A percentile compares a stretch with the other conserved stretches of the same genome.
Evolutionary conservation across 805 yeast genomes (phyloP).

Genomic region (Sungouiozyma ichnusensis): DNA sequence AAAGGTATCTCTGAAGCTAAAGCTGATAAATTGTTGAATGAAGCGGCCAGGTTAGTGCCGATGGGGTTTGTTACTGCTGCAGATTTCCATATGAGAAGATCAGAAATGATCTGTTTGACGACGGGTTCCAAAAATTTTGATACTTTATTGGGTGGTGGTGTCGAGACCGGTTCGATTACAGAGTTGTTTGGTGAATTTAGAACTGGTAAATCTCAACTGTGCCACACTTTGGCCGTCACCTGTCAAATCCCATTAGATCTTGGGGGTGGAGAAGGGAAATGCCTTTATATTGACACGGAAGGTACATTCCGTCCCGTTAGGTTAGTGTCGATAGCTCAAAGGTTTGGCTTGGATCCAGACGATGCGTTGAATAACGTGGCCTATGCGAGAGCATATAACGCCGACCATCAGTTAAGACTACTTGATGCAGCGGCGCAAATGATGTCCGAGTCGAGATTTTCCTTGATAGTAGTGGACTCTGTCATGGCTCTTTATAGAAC

Average conservation of each 20-base stretch:
- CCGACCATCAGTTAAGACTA: conserved; percentile 87
- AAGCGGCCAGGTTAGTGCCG: conserved; percentile 80
- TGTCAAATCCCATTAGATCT: conserved; percentile 92
- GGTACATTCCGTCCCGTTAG: conserved; percentile 94
- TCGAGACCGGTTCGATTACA: conserved; percentile 94
- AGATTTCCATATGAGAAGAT: conserved; percentile 80
- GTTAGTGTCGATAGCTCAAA: conserved; percentile 75
- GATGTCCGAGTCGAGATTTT: conserved; percentile 92
- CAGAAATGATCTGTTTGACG: conserved; percentile 84
- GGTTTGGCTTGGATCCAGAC: conserved; percentile 85
- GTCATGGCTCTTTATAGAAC: conserved; percentile 95
- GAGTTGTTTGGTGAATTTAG: conserved; percentile 96
- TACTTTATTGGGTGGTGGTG: conserved; percentile 89
- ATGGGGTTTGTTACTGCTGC: conserved; percentile 97
- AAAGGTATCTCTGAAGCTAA: conserved; percentile 94
- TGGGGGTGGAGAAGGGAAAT: conserved; percentile 99
- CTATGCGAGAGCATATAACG: conserved; percentile 93
- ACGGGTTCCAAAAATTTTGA: conserved; percentile 94
- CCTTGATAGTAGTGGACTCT: conserved; percentile 87
- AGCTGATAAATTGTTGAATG: conserved; percentile 74
- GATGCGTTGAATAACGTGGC: conserved; percentile 97
- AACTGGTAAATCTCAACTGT: conserved; percentile 93
- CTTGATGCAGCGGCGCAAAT: conserved; percentile 84
- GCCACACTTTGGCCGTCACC: conserved; percentile 94
- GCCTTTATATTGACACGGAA: conserved; percentile 91